These are phyloP conservation scores for Moesziomyces globuligerus DNA, from an alignment of 1,284 basidiomycete genomes.

Conservation along the genomic window DNA sequence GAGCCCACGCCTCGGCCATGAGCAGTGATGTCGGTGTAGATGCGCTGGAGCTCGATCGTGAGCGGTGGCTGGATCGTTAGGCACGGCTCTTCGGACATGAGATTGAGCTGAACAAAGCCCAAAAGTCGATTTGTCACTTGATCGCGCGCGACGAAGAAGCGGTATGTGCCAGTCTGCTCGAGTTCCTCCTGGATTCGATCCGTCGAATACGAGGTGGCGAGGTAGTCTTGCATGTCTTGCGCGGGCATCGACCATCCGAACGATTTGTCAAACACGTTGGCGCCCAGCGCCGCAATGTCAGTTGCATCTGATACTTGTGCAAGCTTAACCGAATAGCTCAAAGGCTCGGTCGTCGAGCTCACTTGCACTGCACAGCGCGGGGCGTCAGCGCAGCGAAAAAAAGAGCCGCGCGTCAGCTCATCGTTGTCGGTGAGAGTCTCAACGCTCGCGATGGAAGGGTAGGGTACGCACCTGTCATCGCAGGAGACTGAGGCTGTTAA, in stretches of 20 bases:
- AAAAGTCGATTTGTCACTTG: slow-evolving; percentile 11
- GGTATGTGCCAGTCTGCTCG: slow-evolving; percentile 11
- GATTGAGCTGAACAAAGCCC: slow-evolving; percentile 29
- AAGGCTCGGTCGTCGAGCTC: slow-evolving; percentile 8
- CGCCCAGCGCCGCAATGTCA: slow-evolving; percentile 31
- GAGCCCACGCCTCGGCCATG: slow-evolving; percentile 35
- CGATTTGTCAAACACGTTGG: slow-evolving; percentile 25
- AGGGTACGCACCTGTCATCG: too few species aligned
- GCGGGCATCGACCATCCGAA: slow-evolving; percentile 34
- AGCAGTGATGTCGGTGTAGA: slow-evolving; percentile 32
- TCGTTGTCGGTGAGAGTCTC: too few species aligned
- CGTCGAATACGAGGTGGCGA: slow-evolving; percentile 25
- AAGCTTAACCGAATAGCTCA: slow-evolving; percentile 12
- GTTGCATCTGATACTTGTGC: slow-evolving; percentile 15
- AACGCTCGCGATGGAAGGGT: too few species aligned
- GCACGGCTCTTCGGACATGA: slow-evolving; percentile 26
- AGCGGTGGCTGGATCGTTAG: slow-evolving; percentile 22
- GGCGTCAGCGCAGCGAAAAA: too few species aligned
- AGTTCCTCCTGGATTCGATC: slow-evolving; percentile 19
- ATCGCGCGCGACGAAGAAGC: slow-evolving; percentile 27
- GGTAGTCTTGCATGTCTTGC: slow-evolving; percentile 34
- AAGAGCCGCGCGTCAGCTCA: too few species aligned
- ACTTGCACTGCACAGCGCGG: too few species aligned
- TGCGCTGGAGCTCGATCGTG: slow-evolving; percentile 39
- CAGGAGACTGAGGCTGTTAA: too few species aligned